Base-by-base conservation (phyloP, 495 filamentous ascomycete species). In the Rusavskia elegans region DNA sequence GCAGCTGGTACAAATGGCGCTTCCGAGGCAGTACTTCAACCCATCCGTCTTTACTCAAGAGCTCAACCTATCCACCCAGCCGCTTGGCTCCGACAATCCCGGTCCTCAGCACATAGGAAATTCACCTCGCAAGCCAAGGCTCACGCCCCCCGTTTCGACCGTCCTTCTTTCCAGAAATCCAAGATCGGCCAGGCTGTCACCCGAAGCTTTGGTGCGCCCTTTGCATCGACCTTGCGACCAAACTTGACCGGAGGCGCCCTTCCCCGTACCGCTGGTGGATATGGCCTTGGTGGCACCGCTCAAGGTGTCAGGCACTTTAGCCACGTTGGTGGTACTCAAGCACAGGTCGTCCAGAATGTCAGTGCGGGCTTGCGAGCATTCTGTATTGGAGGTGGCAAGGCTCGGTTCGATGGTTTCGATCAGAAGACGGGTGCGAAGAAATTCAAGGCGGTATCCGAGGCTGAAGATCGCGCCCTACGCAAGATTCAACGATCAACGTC, bases 311-410 rank as follows among this genome's bases (percentile, higher is more conserved):
- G 92, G 45, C 89, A 85, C 67, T 98, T 97, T 71, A 90, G 85
- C 1, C 90, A 96, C 66, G 80, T 80, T 0, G 84, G 92, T 10
- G 78, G 87, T 3, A 80, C 81, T 1, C 88, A 85, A 20, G 87
- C 89, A 5, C 85, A 97, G 63, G 87, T 97, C 19, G 74, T 97
- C n/a, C 80, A 89, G 59, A 95, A 95, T 68, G 90, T 97, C 2
- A 94, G 87, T 19, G 79, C 84, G 53, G 92, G 88, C 0, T 80
- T 95, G 49, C 81, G 92, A 5, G 89, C 87, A 1, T 95, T 98
- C 66, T 81, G 82, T 65, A 68, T 95, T n/a, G 84, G 80, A 0
- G 92, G 92, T 1, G 80, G 89, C 54, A 90, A 89, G 60, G 83
- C 82, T 13, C 81, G 85, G 40, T 94, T 84, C 56, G 85, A 94